A percentile compares a stretch with the other conserved stretches of the same genome.
Evolutionary conservation across 345 rosid genomes (phyloP).

Genomic region (Capsella bursapastoris): DNA sequence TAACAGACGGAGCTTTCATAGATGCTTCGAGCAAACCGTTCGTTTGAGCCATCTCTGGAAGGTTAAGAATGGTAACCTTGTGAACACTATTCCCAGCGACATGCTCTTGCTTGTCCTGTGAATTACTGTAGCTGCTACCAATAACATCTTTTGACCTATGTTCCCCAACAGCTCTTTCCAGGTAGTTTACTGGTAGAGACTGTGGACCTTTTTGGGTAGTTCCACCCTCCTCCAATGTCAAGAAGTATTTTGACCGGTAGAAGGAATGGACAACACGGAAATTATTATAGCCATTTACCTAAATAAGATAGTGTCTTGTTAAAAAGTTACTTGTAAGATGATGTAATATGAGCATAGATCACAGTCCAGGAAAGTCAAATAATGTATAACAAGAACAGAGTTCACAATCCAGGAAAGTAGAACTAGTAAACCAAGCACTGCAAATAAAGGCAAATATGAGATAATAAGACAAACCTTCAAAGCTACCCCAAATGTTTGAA

Average conservation of each 20-base stretch:
- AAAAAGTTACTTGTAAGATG: conserved; percentile 2
- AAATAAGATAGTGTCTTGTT: conserved; percentile 29
- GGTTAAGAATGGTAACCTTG: conserved; percentile 88
- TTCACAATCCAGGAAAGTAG: background rate
- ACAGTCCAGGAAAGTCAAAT: background rate
- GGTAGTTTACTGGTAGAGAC: conserved; percentile 45
- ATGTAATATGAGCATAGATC: background rate
- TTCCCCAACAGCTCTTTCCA: conserved; percentile 44
- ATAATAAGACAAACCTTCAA: conserved; percentile 63
- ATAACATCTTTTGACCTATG: conserved; percentile 44
- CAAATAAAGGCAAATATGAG: conserved; percentile 11
- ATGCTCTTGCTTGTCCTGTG: conserved; percentile 30
- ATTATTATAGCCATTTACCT: conserved; percentile 80
- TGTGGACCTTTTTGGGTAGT: conserved; percentile 44
- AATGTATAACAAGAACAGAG: background rate
- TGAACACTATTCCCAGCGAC: conserved; percentile 52
- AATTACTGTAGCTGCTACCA: conserved; percentile 40
- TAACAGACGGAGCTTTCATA: conserved; percentile 33
- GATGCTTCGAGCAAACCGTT: conserved; percentile 45
- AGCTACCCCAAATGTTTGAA: conserved; percentile 80
- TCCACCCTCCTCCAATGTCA: conserved; percentile 50
- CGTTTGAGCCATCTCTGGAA: conserved; percentile 64
- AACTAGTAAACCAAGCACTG: conserved; percentile 13
- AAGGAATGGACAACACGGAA: conserved; percentile 76
- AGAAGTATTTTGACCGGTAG: conserved; percentile 78